Evolutionary conservation across 345 rosid species (phyloP).

Genomic region (Syzygium aqueum): DNA sequence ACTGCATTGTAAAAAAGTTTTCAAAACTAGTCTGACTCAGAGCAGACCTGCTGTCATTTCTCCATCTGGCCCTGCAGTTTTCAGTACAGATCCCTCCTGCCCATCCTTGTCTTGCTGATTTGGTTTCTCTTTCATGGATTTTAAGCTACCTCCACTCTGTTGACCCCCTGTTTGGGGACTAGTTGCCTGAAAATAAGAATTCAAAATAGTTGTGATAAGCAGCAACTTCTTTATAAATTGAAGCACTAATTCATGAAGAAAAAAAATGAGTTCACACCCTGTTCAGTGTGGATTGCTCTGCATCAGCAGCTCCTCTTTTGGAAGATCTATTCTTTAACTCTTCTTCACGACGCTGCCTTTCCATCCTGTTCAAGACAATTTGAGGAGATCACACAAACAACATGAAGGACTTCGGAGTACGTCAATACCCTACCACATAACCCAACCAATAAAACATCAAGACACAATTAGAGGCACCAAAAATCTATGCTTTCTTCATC

Average conservation of each 20-base stretch:
- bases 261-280: conserved; percentile 39
- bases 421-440: background rate
- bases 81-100: conserved; percentile 54
- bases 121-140: conserved; percentile 73
- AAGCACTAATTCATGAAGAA: background rate
- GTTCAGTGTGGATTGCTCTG: conserved; percentile 68
- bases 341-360: conserved; percentile 94
- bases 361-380: conserved; percentile 51
- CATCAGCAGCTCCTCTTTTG: conserved; percentile 66
- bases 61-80: conserved; percentile 28
- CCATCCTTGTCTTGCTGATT: conserved; percentile 45
- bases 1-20: background rate
- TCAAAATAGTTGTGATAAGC: background rate
- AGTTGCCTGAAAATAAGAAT: conserved; percentile 45
- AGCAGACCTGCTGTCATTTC: conserved; percentile 65
- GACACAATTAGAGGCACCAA: background rate
- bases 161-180: conserved; percentile 83
- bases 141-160: conserved; percentile 66
- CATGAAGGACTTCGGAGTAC: background rate
- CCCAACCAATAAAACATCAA: background rate
- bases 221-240: background rate
- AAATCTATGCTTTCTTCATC: background rate
- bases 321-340: conserved; percentile 79
- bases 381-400: background rate
- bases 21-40: background rate